These are phyloP conservation scores for Komagataella kurtzmanii DNA, from an alignment of 805 yeast species.

Conservation along the genomic window DNA sequence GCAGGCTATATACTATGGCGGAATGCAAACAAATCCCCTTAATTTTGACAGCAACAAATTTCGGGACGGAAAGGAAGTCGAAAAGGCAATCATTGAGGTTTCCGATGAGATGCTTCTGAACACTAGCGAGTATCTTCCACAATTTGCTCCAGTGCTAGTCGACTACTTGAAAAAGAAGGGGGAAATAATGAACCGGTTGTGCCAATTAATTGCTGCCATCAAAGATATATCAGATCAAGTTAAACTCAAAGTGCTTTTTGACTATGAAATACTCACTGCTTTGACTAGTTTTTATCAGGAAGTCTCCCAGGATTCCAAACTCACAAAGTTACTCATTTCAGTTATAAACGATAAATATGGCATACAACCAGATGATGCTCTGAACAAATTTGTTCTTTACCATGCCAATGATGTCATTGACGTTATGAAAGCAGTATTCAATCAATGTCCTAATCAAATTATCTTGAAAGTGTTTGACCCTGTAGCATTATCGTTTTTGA, in stretches of 20 bases:
- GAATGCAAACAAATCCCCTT: constrained; percentile 5
- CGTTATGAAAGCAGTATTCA: neutral
- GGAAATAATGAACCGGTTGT: constrained; percentile 10
- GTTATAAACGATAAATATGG: neutral
- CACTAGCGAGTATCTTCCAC: constrained; percentile 41
- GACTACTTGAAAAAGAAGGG: constrained; percentile 40
- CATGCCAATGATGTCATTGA: neutral
- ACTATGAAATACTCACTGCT: neutral
- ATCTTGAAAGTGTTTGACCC: neutral
- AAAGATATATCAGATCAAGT: neutral
- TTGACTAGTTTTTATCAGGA: neutral
- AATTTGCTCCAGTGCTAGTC: constrained; percentile 32
- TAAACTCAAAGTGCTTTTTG: neutral
- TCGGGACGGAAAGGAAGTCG: constrained; percentile 21
- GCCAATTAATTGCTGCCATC: constrained; percentile 11
- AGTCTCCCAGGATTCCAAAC: neutral
- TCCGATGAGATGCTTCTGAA: constrained; percentile 45
- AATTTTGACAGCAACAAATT: neutral
- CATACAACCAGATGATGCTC: neutral
- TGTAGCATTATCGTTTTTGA: neutral
- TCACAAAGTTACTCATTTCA: neutral
- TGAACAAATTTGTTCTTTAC: neutral
- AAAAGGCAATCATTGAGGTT: constrained; percentile 35
- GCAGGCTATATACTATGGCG: constrained; percentile 65
- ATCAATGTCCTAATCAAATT: neutral